These are phyloP conservation scores for Excoecaria agallocha DNA, from an alignment of 345 rosid species.

Conservation along the genomic window DNA sequence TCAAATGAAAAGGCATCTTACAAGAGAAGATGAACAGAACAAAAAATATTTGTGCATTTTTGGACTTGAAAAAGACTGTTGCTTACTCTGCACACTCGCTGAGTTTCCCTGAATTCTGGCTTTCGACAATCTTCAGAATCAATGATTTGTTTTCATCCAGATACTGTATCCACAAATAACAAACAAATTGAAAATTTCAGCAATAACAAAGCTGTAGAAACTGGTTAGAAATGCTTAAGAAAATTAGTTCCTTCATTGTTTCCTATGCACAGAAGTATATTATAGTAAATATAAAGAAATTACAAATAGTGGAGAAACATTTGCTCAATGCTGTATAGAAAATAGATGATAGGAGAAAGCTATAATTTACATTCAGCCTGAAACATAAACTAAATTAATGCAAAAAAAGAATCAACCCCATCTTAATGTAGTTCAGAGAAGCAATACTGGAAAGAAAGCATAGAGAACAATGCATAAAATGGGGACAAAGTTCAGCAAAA, in stretches of 20 bases:
- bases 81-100: slow-evolving; percentile 98
- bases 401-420: neutral
- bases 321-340: neutral
- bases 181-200: neutral
- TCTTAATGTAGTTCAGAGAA: neutral
- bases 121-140: slow-evolving; percentile 99
- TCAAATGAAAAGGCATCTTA: neutral
- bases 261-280: neutral
- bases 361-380: neutral
- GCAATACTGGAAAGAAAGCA: neutral
- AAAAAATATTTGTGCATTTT: neutral
- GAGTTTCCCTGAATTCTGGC: slow-evolving; percentile 93
- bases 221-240: neutral
- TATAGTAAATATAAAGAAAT: neutral
- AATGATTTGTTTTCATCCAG: slow-evolving; percentile 98
- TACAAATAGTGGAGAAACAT: neutral
- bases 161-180: slow-evolving; percentile 55
- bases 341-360: neutral
- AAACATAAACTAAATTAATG: neutral
- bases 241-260: neutral
- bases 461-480: too few species aligned
- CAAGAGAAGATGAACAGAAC: slow-evolving; percentile 4
- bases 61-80: neutral
- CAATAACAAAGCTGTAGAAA: neutral
- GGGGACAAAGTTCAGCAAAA: too few species aligned